These are phyloP conservation scores for Suillus luteus DNA, from an alignment of 768 basidiomycete species.

Conservation along the genomic window DNA sequence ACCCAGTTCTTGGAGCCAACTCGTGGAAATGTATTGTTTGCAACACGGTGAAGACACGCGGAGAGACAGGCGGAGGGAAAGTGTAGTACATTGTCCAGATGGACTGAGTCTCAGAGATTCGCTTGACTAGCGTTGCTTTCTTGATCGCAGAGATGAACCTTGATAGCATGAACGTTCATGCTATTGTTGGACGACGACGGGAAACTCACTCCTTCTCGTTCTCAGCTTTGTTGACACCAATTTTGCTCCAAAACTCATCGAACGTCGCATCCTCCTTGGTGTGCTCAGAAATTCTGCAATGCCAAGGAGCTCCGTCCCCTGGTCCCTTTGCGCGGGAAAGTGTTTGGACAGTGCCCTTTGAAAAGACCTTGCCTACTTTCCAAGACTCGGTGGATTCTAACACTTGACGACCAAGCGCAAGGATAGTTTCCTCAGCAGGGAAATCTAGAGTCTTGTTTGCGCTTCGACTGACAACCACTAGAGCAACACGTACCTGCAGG, in stretches of 20 bases:
- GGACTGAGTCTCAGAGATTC: slow-evolving; percentile 59
- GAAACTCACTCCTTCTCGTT: slow-evolving; percentile 66
- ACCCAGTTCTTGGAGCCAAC: slow-evolving; percentile 60
- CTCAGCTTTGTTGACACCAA: slow-evolving; percentile 64
- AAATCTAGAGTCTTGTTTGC: slow-evolving; percentile 44
- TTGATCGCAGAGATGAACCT: slow-evolving; percentile 70
- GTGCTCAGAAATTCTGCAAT: slow-evolving; percentile 70
- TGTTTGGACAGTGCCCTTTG: slow-evolving; percentile 57
- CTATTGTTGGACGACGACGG: neutral
- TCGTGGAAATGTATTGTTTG: slow-evolving; percentile 60
- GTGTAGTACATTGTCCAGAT: slow-evolving; percentile 78
- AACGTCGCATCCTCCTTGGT: slow-evolving; percentile 66
- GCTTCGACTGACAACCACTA: neutral
- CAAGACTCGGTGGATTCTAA: slow-evolving; percentile 59
- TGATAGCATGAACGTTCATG: slow-evolving; percentile 7
- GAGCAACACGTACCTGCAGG: slow-evolving; percentile 36
- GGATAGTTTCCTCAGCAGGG: slow-evolving; percentile 58
- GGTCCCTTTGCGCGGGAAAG: slow-evolving; percentile 51
- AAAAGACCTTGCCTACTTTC: slow-evolving; percentile 68
- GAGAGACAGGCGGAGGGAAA: slow-evolving; percentile 68
- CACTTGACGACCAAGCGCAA: slow-evolving; percentile 54
- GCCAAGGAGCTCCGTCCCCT: slow-evolving; percentile 64
- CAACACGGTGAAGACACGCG: slow-evolving; percentile 75
- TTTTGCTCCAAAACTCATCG: slow-evolving; percentile 69
- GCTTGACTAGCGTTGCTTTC: slow-evolving; percentile 62